Percentiles rank a stretch among this genome's conserved stretches.
These are phyloP conservation scores for Xylariales sp. DNA, from an alignment of 2,329 filamentous ascomycete species.

Conservation along the genomic window DNA sequence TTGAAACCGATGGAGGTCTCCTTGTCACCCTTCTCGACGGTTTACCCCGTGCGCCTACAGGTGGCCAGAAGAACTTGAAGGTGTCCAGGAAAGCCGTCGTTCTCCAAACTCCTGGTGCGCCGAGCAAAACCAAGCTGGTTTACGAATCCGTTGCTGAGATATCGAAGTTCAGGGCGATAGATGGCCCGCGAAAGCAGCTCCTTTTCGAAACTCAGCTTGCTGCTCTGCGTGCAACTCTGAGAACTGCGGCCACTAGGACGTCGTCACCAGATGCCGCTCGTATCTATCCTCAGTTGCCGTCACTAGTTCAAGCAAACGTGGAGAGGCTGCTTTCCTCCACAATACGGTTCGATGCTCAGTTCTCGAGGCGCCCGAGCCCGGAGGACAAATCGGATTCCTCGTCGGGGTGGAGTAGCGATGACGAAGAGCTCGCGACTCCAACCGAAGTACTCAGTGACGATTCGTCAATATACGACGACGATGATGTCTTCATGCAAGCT, in stretches of 20 bases:
- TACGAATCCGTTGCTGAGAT: slow-evolving; percentile 9
- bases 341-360: background rate
- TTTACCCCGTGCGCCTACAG: too few species aligned
- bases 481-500: background rate
- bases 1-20: slow-evolving; percentile 10
- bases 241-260: too few species aligned
- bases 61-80: background rate
- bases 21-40: slow-evolving; percentile 21
- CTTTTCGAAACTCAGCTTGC: slow-evolving; percentile 14
- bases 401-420: slow-evolving; percentile 8
- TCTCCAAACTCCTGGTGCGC: background rate
- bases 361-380: background rate
- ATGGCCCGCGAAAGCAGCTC: slow-evolving; percentile 8
- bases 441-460: slow-evolving; percentile 9
- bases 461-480: slow-evolving; percentile 1
- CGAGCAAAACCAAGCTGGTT: slow-evolving; percentile 5
- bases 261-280: too few species aligned
- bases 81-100: background rate
- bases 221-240: slow-evolving; percentile 6
- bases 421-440: background rate
- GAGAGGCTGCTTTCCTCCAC: background rate
- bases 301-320: background rate
- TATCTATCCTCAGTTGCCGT: too few species aligned
- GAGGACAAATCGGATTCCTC: background rate
- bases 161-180: slow-evolving; percentile 6